These are phyloP conservation scores for Cinnamomum chago DNA, from an alignment of 164 flowering plant genomes.

Conservation along the genomic window DNA sequence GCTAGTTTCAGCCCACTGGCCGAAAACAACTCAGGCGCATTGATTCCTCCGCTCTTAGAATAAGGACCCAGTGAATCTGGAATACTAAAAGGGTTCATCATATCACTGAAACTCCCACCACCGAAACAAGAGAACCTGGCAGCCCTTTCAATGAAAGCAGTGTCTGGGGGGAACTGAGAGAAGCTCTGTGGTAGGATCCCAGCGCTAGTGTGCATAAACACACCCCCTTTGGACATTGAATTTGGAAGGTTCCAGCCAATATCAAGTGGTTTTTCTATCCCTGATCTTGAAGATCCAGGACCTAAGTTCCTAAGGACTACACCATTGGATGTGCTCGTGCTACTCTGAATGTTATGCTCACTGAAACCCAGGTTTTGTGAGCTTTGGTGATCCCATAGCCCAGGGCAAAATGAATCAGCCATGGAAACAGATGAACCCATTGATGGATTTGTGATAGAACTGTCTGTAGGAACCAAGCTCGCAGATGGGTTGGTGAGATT, in stretches of 20 bases:
- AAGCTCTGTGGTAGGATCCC: constrained; percentile 62
- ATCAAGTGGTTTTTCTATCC: constrained; percentile 22
- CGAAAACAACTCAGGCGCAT: constrained; percentile 30
- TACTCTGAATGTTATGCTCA: constrained; percentile 32
- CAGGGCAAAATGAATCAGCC: constrained; percentile 48
- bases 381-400: constrained; percentile 40
- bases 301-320: constrained; percentile 28
- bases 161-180: constrained; percentile 76
- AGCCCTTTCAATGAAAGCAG: constrained; percentile 86
- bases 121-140: constrained; percentile 79
- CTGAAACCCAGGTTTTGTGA: constrained; percentile 40
- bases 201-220: constrained; percentile 40
- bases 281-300: constrained; percentile 27
- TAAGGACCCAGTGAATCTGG: constrained; percentile 42
- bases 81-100: constrained; percentile 43
- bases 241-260: constrained; percentile 46
- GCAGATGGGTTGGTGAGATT: constrained; percentile 34
- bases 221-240: constrained; percentile 42
- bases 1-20: constrained; percentile 24
- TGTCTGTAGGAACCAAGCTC: constrained; percentile 33
- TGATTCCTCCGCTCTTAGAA: constrained; percentile 31
- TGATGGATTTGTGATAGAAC: constrained; percentile 26
- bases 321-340: constrained; percentile 27
- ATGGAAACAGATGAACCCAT: constrained; percentile 53
- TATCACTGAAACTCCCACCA: constrained; percentile 59